These are phyloP conservation scores for Didymella pomorum DNA, from an alignment of 2,329 filamentous ascomycete species.

Conservation along the genomic window DNA sequence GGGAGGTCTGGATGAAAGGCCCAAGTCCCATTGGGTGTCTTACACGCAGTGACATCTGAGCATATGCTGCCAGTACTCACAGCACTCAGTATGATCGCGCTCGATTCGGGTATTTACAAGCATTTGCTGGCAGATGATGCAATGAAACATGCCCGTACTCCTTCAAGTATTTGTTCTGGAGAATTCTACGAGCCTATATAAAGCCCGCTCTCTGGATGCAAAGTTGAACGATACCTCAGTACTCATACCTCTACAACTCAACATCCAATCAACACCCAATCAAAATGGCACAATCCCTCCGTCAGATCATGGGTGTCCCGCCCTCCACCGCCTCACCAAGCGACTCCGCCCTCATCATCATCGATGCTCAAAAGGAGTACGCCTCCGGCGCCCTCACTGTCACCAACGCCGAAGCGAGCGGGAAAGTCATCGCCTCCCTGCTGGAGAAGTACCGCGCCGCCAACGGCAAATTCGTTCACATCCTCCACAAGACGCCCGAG, in stretches of 20 bases:
- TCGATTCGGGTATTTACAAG: slow-evolving; percentile 10
- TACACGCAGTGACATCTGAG: too few relatives aligned
- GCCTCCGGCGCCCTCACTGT: slow-evolving; percentile 64
- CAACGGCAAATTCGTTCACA: slow-evolving; percentile 64
- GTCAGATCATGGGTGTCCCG: slow-evolving; percentile 60
- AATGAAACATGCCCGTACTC: neutral
- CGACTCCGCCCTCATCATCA: slow-evolving; percentile 70
- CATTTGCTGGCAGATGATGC: neutral
- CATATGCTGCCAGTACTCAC: neutral
- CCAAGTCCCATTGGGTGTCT: neutral
- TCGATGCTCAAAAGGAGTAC: slow-evolving; percentile 76
- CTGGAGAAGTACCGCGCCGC: slow-evolving; percentile 65
- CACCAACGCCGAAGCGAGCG: slow-evolving; percentile 60
- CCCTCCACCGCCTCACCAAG: slow-evolving; percentile 63
- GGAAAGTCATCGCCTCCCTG: slow-evolving; percentile 63
- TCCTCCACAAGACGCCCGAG: slow-evolving; percentile 65
- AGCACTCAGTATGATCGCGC: neutral
- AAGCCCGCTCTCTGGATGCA: neutral
- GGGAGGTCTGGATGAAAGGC: neutral
- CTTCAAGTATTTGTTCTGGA: too few relatives aligned
- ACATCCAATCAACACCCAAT: neutral
- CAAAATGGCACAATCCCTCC: slow-evolving; percentile 52
- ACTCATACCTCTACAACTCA: neutral
- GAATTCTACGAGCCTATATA: neutral
- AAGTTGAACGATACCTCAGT: neutral